Evolutionary conservation across 768 basidiomycete genomes (phyloP).

Genomic region (Rhizopogon rudus): DNA sequence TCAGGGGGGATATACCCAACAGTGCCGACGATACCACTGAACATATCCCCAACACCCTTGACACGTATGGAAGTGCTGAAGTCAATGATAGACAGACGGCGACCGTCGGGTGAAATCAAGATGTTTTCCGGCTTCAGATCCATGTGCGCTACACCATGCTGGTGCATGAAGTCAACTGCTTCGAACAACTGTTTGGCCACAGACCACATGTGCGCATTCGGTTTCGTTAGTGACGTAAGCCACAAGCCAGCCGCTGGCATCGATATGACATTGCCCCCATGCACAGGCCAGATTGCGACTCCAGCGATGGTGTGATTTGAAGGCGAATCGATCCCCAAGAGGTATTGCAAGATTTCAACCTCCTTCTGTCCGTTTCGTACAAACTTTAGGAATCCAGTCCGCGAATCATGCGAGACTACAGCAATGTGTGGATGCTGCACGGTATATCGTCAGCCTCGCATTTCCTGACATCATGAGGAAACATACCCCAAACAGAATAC

Average conservation of each 20-base stretch:
- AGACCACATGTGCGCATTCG: neutral
- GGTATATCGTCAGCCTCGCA: too few species aligned
- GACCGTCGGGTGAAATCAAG: neutral
- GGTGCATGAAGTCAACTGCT: conserved; percentile 10
- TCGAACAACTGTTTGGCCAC: neutral
- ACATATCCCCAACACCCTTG: neutral
- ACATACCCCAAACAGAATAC: neutral
- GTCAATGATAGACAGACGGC: neutral
- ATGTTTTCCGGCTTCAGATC: conserved; percentile 12
- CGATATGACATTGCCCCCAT: neutral
- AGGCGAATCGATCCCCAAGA: neutral
- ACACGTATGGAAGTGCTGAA: neutral
- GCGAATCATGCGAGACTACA: neutral
- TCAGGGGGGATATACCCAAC: neutral
- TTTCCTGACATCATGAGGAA: neutral
- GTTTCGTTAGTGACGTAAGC: neutral
- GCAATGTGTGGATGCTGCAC: too few species aligned
- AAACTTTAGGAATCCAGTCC: neutral
- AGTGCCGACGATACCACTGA: neutral
- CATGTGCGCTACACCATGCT: conserved; percentile 11
- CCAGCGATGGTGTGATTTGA: conserved; percentile 9
- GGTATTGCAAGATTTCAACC: conserved; percentile 7
- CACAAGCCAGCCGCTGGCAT: neutral
- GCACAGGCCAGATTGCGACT: neutral
- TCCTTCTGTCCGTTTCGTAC: neutral